Percentiles rank a stretch among this genome's conserved stretches.
These are phyloP conservation scores for Solanum aculeatissimum DNA, from an alignment of 305 asterid genomes.

Conservation along the genomic window DNA sequence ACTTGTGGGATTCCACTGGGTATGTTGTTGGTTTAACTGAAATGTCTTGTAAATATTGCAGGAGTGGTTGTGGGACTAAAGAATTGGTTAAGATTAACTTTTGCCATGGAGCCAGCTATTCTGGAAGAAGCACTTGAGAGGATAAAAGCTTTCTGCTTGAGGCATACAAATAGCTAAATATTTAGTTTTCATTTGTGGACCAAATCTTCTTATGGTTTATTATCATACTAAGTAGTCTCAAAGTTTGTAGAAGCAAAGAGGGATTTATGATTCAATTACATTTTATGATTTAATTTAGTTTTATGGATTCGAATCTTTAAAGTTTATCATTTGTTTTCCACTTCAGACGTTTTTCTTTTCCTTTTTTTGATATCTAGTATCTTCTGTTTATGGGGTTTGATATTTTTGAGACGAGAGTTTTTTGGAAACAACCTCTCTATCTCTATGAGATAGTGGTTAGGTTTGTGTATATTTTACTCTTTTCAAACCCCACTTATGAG, in stretches of 20 bases:
- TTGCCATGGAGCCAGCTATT: slow-evolving; percentile 46
- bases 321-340: no score
- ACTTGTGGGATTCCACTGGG: no score
- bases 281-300: neutral
- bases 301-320: neutral
- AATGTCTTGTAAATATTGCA: slow-evolving; percentile 3
- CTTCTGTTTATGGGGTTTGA: no score
- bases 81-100: slow-evolving; percentile 57
- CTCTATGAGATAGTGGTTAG: no score
- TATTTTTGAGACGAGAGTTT: no score
- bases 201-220: neutral
- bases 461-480: no score
- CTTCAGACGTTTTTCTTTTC: no score
- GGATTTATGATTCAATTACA: neutral
- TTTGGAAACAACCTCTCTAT: no score
- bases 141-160: slow-evolving; percentile 38
- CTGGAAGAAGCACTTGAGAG: slow-evolving; percentile 42
- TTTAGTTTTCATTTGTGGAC: neutral
- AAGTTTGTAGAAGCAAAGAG: neutral
- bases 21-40: neutral
- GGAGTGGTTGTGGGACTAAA: slow-evolving; percentile 57
- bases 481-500: no score
- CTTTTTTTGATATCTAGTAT: no score
- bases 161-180: slow-evolving; percentile 28
- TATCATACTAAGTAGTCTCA: neutral